Evolutionary conservation across 495 filamentous ascomycete species (phyloP), one percentile per base, ranked within the genome.

Genomic region (Chlorociboria aeruginascens): DNA sequence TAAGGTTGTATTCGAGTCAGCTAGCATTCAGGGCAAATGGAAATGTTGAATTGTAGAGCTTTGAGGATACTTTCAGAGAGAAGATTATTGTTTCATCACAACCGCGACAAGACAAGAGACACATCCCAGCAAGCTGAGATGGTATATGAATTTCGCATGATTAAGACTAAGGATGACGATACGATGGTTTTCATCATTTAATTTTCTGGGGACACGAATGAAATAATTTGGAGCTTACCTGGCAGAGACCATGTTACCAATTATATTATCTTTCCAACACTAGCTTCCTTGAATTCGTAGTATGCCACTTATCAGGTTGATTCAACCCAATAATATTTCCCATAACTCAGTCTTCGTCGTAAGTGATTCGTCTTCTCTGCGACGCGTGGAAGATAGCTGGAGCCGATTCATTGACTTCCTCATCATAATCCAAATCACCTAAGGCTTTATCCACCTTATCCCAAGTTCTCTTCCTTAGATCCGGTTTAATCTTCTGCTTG

Each of bases 111-210:
- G 53, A 46, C 58, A 55, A 55, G 55, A 53, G 39, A 53, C 45
- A 53, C 31, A 49, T 45, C 46, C 44, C 50, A 48, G 50, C 39
- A 46, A 44, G 36, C 50, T 46, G 50, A 4, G 36, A 51, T 44
- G 36, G 46, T 50, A 12, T 52, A 48, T 36, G 43, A 40, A 43
- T 40, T 45, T 55, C 51, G 46, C 49, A 55, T 47, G 54, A 63
- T 56, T 80, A 68, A 67, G 76, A 61, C 76, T 80, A 80, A 79
- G 76, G 76, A 80, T 80, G 76, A 79, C 75, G 73, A 77, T 79
- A 78, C 72, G 56, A 63, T 65, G 62, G 64, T 64, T 76, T 70
- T 78, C 76, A 76, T 79, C 76, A 77, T 71, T 53, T 50, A 25
- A 48, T 14, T 45, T 44, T 14, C 8, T n/a, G n/a, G 20, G 20